A percentile compares a stretch with the other conserved stretches of the same genome.
These are phyloP conservation scores for Crepidotus variabilis DNA, from an alignment of 768 basidiomycete genomes.

Conservation along the genomic window DNA sequence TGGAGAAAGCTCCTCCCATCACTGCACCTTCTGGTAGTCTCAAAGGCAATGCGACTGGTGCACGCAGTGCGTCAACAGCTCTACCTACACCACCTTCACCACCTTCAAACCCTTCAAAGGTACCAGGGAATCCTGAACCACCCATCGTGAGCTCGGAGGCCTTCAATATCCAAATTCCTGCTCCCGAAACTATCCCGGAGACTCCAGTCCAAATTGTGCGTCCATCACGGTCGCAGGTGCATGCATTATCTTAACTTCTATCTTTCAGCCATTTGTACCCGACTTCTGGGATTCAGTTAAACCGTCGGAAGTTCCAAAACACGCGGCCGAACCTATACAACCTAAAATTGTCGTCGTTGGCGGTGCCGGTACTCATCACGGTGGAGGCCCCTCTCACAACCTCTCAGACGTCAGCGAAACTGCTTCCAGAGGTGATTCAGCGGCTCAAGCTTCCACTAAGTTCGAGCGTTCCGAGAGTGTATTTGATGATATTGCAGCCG, in stretches of 20 bases:
- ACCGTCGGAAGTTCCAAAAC: slow-evolving; percentile 6
- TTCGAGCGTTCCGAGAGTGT: slow-evolving; percentile 27
- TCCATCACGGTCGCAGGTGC: slow-evolving; percentile 13
- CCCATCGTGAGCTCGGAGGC: slow-evolving; percentile 28
- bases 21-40: background rate
- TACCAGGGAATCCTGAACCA: slow-evolving; percentile 26
- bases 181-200: slow-evolving; percentile 39
- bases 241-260: slow-evolving; percentile 18
- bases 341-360: slow-evolving; percentile 45
- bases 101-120: slow-evolving; percentile 14
- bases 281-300: slow-evolving; percentile 40
- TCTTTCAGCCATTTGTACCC: slow-evolving; percentile 39
- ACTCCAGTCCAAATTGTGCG: slow-evolving; percentile 58
- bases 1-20: slow-evolving; percentile 1
- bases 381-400: slow-evolving; percentile 35
- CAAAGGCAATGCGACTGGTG: slow-evolving; percentile 2
- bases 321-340: slow-evolving; percentile 20
- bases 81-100: background rate
- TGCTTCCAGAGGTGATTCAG: slow-evolving; percentile 2
- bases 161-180: slow-evolving; percentile 54
- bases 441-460: slow-evolving; percentile 2
- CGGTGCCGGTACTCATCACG: slow-evolving; percentile 32
- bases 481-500: slow-evolving; percentile 42
- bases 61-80: slow-evolving; percentile 1
- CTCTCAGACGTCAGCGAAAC: slow-evolving; percentile 12